phyloP scores from a whole-genome alignment of 495 filamentous ascomycete species.

The Friedmanniomyces simplex region DNA sequence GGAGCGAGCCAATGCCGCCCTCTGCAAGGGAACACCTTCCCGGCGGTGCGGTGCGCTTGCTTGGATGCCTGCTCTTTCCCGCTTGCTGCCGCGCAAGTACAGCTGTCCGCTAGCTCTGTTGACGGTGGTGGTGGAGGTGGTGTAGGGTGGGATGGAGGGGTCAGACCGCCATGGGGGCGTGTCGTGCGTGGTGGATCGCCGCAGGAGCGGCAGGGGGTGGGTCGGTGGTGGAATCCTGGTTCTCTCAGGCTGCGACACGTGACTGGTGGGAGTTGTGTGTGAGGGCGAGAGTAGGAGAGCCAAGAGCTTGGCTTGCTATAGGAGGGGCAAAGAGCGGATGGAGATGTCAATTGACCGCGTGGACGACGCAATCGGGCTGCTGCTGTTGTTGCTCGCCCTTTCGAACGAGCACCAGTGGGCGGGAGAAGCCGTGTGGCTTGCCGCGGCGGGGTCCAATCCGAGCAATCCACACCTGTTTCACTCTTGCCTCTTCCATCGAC shows the following conservation, averaged over 20 bases:
- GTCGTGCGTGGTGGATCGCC: not conserved
- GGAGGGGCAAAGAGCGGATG: no score
- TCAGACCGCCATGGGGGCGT: not conserved
- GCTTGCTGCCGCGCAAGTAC: not conserved
- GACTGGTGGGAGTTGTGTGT: no score
- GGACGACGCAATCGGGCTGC: no score
- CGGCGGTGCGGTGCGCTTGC: not conserved
- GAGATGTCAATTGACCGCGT: no score
- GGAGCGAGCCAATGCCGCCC: conserved; percentile 4
- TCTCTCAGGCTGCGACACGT: not conserved
- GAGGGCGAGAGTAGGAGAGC: no score
- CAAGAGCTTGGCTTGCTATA: no score
- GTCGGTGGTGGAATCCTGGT: not conserved
- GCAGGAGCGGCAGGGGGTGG: not conserved
- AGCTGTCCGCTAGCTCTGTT: not conserved
- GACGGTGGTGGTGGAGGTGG: not conserved
- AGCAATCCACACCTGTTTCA: no score
- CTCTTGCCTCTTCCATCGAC: not conserved
- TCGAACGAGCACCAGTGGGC: no score
- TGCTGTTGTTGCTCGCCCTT: no score
- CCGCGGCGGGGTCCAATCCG: no score
- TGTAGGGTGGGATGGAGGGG: not conserved
- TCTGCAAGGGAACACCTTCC: conserved; percentile 17
- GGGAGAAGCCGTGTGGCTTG: no score
- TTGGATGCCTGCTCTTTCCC: conserved; percentile 3